Evolutionary conservation across 495 filamentous ascomycete species (phyloP).

Genomic region (Aspergillus saccharolyticus): DNA sequence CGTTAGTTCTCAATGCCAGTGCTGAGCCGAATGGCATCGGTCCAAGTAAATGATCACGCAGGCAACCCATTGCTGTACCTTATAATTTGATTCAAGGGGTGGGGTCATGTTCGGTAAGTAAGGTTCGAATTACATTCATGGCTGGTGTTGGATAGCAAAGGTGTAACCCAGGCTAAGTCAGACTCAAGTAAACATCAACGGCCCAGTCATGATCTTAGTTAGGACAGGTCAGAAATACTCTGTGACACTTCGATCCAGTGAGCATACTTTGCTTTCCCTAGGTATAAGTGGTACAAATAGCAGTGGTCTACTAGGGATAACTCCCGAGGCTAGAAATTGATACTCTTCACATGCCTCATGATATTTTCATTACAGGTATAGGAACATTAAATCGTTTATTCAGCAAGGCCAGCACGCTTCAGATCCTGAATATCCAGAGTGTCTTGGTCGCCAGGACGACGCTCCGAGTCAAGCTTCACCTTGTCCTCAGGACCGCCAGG

Average conservation of each 20-base stretch:
- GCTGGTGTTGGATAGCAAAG: background rate
- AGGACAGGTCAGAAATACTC: background rate
- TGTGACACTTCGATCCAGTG: background rate
- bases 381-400: conserved; percentile 12
- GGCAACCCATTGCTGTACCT: too few species aligned
- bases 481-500: conserved; percentile 49
- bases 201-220: background rate
- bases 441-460: conserved; percentile 41
- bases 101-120: too few species aligned
- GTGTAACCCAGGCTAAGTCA: background rate
- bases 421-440: conserved; percentile 28
- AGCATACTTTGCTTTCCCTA: background rate
- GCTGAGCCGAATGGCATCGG: background rate
- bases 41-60: too few species aligned
- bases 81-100: too few species aligned
- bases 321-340: too few species aligned
- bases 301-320: too few species aligned
- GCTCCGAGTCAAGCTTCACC: conserved; percentile 28
- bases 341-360: background rate
- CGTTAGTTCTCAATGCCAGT: background rate
- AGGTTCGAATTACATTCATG: background rate
- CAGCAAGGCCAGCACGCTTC: conserved; percentile 23
- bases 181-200: background rate
- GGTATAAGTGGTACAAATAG: too few species aligned
- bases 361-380: background rate